Percentiles rank a stretch among this genome's conserved stretches.
phyloP scores from a whole-genome alignment of 805 yeast species.

The baker's yeast (Saccharomyces cerevisiae) region DNA sequence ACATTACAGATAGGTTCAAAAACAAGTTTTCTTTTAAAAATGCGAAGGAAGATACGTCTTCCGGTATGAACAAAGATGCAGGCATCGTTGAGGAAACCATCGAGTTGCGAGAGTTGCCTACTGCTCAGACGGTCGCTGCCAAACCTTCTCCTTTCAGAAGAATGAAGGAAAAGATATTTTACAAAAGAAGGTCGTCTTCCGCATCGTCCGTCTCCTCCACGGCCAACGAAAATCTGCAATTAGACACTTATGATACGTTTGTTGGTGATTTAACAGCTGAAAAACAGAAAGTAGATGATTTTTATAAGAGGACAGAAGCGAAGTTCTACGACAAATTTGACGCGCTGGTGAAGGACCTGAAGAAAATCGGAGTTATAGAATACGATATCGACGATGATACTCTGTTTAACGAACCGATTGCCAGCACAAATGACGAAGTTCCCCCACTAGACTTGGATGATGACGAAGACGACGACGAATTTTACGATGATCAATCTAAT shows the following conservation, averaged over 20 bases:
- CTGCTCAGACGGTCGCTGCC: neutral
- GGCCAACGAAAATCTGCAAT: conserved; percentile 17
- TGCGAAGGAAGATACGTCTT: neutral
- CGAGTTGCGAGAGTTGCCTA: neutral
- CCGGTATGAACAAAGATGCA: conserved; percentile 5
- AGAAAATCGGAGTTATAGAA: conserved; percentile 20
- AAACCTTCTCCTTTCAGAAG: conserved; percentile 4
- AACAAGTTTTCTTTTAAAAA: neutral
- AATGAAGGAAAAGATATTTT: conserved; percentile 10
- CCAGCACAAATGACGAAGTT: neutral
- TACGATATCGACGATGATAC: neutral
- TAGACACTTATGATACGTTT: conserved; percentile 36
- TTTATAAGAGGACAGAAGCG: conserved; percentile 38
- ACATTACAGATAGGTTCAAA: neutral
- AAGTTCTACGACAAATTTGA: conserved; percentile 38
- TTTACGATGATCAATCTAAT: conserved; percentile 31
- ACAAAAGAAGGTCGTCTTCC: neutral
- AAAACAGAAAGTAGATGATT: conserved; percentile 40
- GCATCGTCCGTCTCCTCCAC: conserved; percentile 4
- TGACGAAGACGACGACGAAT: conserved; percentile 29
- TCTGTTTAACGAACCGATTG: neutral
- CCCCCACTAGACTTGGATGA: conserved; percentile 2
- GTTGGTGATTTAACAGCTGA: conserved; percentile 38
- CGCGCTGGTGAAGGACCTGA: conserved; percentile 39
- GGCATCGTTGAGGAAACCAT: neutral